These are phyloP conservation scores for Phoma sp. DNA, from an alignment of 2,329 filamentous ascomycete species.

Conservation along the genomic window DNA sequence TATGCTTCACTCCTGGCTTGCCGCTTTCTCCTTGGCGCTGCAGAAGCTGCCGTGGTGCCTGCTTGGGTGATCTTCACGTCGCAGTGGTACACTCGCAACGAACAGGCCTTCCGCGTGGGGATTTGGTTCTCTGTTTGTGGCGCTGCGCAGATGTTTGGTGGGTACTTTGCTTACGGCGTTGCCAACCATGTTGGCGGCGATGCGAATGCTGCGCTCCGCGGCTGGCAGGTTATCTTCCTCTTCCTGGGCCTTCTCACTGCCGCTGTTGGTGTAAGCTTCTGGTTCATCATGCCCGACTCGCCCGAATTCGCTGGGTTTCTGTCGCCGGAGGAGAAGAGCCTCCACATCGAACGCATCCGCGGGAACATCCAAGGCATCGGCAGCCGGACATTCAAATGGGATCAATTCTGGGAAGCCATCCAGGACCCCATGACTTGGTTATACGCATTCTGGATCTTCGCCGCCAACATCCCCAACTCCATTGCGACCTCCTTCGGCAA, in stretches of 20 bases:
- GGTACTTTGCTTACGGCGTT: conserved; percentile 48
- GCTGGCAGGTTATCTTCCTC: conserved; percentile 53
- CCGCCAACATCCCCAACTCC: conserved; percentile 49
- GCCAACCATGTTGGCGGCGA: conserved; percentile 56
- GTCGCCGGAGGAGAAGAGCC: conserved; percentile 38
- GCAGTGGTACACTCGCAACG: conserved; percentile 18
- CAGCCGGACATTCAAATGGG: conserved; percentile 43
- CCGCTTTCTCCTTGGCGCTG: conserved; percentile 30
- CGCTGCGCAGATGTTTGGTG: conserved; percentile 30
- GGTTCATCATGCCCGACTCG: conserved; percentile 48
- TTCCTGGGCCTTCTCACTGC: conserved; percentile 50
- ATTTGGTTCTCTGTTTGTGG: conserved; percentile 35
- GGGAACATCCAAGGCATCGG: conserved; percentile 49
- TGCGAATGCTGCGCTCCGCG: conserved; percentile 44
- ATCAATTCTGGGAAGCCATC: conserved; percentile 46
- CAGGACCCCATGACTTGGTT: conserved; percentile 48
- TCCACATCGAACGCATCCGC: conserved; percentile 44
- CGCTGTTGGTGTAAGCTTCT: conserved; percentile 51
- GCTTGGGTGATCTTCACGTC: conserved; percentile 29
- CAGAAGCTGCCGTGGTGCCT: conserved; percentile 29
- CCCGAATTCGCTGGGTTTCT: conserved; percentile 37
- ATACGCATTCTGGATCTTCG: conserved; percentile 45
- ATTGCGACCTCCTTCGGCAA: conserved; percentile 49
- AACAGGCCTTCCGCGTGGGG: conserved; percentile 31
- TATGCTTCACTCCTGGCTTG: conserved; percentile 29